phyloP scores from a whole-genome alignment of 1,139 yeast genomes.

The Meyerozyma elateridarum region DNA sequence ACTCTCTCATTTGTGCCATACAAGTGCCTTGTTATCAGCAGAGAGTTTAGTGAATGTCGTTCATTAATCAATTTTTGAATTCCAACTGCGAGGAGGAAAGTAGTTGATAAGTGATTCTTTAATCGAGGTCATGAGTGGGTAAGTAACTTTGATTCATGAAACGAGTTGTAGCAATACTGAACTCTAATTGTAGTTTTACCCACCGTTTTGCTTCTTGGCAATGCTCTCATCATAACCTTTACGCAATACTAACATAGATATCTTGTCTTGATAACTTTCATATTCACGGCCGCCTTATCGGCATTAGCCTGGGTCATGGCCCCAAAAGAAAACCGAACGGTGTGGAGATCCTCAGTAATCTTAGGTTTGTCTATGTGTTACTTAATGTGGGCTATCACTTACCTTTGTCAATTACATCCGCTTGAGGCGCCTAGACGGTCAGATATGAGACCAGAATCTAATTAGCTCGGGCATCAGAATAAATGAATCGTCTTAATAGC shows the following conservation, averaged over 20 bases:
- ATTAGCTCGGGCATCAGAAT: no score
- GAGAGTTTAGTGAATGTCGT: not conserved
- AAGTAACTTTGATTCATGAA: no score
- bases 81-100: no score
- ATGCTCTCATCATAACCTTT: no score
- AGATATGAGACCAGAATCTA: slow-evolving; percentile 80
- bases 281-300: slow-evolving; percentile 55
- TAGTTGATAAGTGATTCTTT: no score
- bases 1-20: slow-evolving; percentile 17
- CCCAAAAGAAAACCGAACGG: slow-evolving; percentile 58
- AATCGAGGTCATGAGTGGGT: slow-evolving; percentile 21
- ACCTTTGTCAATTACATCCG: slow-evolving; percentile 76
- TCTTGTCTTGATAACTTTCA: slow-evolving; percentile 65
- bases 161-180: no score
- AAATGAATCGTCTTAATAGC: no score
- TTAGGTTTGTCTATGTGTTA: slow-evolving; percentile 83
- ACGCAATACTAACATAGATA: slow-evolving; percentile 38
- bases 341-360: slow-evolving; percentile 87
- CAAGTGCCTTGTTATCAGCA: not conserved
- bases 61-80: slow-evolving; percentile 3
- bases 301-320: slow-evolving; percentile 62
- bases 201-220: no score
- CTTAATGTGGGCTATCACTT: slow-evolving; percentile 93
- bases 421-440: slow-evolving; percentile 75
- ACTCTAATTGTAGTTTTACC: no score